Evolutionary conservation across 306 rosid genomes (phyloP).

Genomic region (Lathyrus sativus): DNA sequence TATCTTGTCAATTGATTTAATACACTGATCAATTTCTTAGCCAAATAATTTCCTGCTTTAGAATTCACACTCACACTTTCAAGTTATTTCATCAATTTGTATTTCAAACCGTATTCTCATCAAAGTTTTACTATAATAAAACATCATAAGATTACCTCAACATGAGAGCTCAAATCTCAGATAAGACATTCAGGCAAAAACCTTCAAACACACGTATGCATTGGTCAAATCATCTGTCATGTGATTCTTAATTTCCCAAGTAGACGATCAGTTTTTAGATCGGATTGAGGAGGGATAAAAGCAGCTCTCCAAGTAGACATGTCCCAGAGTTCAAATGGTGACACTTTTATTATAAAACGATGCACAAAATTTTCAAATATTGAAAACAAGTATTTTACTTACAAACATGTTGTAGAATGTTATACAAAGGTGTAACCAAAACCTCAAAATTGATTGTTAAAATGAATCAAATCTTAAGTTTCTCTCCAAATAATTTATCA

Average conservation of each 20-base stretch:
- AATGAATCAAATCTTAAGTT: slow-evolving; percentile 7
- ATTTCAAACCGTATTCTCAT: neutral
- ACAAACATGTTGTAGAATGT: slow-evolving; percentile 10
- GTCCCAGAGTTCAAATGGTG: neutral
- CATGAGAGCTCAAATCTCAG: neutral
- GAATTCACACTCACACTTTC: too few species aligned
- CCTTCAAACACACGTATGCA: neutral
- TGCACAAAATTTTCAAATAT: neutral
- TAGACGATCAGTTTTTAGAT: neutral
- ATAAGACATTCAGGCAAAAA: neutral
- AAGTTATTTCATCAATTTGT: neutral
- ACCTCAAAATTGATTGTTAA: slow-evolving; percentile 30
- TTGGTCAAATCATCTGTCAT: neutral
- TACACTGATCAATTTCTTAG: neutral
- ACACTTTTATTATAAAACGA: slow-evolving; percentile 11
- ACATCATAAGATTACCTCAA: neutral
- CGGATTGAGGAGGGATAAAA: too few species aligned
- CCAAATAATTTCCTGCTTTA: neutral
- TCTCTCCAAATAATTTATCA: neutral
- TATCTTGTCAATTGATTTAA: too few species aligned
- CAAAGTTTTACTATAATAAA: neutral
- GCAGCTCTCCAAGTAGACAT: neutral
- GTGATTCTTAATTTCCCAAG: neutral
- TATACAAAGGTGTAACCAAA: slow-evolving; percentile 24
- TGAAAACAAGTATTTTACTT: slow-evolving; percentile 17